These are phyloP conservation scores for Metschnikowia cerradonensis DNA, from an alignment of 805 yeast genomes.

Conservation along the genomic window DNA sequence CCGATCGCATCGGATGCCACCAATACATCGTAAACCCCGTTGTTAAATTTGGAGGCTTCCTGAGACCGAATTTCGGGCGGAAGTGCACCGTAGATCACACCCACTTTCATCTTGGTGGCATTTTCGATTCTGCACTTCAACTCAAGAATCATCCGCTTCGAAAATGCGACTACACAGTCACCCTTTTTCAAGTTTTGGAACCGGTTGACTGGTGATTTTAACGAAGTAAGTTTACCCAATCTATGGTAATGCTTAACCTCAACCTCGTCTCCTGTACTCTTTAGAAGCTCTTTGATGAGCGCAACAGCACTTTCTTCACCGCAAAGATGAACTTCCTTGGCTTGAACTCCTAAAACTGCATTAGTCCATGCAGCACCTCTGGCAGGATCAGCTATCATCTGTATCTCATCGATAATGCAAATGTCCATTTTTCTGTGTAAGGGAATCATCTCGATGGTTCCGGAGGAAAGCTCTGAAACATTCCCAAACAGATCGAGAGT, in stretches of 20 bases:
- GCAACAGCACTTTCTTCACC: slow-evolving; percentile 89
- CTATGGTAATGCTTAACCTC: slow-evolving; percentile 70
- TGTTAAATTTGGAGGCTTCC: slow-evolving; percentile 77
- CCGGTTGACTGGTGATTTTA: slow-evolving; percentile 27
- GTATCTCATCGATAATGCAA: slow-evolving; percentile 92
- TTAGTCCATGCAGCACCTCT: slow-evolving; percentile 96
- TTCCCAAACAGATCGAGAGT: slow-evolving; percentile 67
- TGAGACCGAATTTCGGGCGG: slow-evolving; percentile 92
- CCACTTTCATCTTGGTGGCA: slow-evolving; percentile 62
- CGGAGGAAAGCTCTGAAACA: slow-evolving; percentile 72
- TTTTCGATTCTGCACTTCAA: slow-evolving; percentile 67
- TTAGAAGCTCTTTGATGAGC: slow-evolving; percentile 53
- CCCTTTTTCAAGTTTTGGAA: slow-evolving; percentile 53
- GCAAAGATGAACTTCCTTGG: slow-evolving; percentile 85
- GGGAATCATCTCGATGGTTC: slow-evolving; percentile 94
- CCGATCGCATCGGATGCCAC: slow-evolving; percentile 98
- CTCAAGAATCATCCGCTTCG: slow-evolving; percentile 67
- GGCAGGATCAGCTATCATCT: slow-evolving; percentile 76
- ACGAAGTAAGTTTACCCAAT: slow-evolving; percentile 65
- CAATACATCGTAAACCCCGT: slow-evolving; percentile 73
- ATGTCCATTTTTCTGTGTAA: slow-evolving; percentile 65
- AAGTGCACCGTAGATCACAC: slow-evolving; percentile 89
- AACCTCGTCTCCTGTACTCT: slow-evolving; percentile 75
- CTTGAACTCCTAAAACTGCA: slow-evolving; percentile 81
- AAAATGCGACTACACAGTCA: slow-evolving; percentile 87